Evolutionary conservation across 805 yeast species (phyloP), one percentile per base, ranked within the genome.

Genomic region (Nakazawaea wyomingensis): DNA sequence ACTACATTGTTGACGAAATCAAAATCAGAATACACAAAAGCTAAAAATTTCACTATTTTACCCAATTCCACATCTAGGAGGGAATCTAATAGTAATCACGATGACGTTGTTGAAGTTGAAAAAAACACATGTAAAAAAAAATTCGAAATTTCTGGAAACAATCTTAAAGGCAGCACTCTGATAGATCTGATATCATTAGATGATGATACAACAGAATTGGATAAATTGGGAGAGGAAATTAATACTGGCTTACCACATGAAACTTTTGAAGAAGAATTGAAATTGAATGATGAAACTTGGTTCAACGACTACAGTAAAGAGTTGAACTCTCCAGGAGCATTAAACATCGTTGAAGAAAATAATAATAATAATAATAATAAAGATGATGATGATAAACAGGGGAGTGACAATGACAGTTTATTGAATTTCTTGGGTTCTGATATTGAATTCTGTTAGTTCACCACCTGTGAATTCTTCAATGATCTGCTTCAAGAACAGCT

Each of bases 401-500:
- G n/a, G n/a, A n/a, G n/a, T n/a, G n/a, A n/a, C 39, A 11, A 26
- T 14, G 38, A 46, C 16, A 39, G 36, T 14, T 21, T 46, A 4
- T 48, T 60, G 11, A 47, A 44, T 7, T 57, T 55, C 41, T 35
- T 55, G 16, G 61, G 52, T 4, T 55, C 60, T 3, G 61, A 56
- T 39, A 44, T 55, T 10, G 59, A 55, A 33, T 34, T 54, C 31
- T 50, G 61, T 4, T 28, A 26, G 19, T 7, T 22, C 29, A 10
- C 39, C 43, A 14, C 43, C 43, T 3, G 44, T 41, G 16, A 19
- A 42, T 2, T 36, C 37, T 26, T 36, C 16, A 18, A 36, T 29
- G 4, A 81, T 58, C 2, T 62, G 56, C 13, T 54, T 52, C 39
- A 84, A 59, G 45, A 76, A 72, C 2, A 64, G 66, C 5, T 79